These are phyloP conservation scores for Dentipellis fragilis DNA, from an alignment of 768 basidiomycete species.

Conservation along the genomic window DNA sequence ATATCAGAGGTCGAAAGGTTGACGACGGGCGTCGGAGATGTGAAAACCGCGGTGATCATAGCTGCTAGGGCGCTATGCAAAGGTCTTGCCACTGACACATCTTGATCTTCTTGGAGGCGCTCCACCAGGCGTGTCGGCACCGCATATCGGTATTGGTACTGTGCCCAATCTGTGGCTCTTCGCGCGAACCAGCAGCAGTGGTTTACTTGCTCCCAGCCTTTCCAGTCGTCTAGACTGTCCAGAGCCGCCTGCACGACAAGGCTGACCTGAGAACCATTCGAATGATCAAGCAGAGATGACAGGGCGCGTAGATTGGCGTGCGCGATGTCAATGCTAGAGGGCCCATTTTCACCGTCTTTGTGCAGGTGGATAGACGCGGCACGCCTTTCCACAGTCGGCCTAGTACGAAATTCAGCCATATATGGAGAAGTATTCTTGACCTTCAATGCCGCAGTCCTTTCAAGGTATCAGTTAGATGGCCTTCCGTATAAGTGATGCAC, in stretches of 20 bases:
- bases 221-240: constrained; percentile 49
- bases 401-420: constrained; percentile 73
- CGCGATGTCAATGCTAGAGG: constrained; percentile 62
- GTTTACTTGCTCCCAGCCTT: constrained; percentile 55
- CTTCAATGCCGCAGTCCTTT: constrained; percentile 52
- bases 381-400: constrained; percentile 69
- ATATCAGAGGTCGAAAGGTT: constrained; percentile 89
- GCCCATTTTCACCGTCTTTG: constrained; percentile 81
- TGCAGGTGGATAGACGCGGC: constrained; percentile 88
- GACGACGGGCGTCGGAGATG: constrained; percentile 69
- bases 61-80: constrained; percentile 54
- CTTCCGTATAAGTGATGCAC: constrained; percentile 16
- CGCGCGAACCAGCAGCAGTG: constrained; percentile 80
- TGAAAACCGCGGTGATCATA: constrained; percentile 82
- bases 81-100: constrained; percentile 32
- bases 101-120: constrained; percentile 54
- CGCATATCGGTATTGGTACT: constrained; percentile 88
- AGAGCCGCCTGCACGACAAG: constrained; percentile 65
- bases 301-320: constrained; percentile 65
- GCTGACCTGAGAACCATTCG: constrained; percentile 66
- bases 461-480: constrained; percentile 6
- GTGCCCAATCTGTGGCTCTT: constrained; percentile 76
- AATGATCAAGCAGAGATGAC: constrained; percentile 62
- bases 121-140: constrained; percentile 82
- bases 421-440: constrained; percentile 69